Evolutionary conservation across 352 stramenopile species (phyloP).

Genomic region (Pythium guiyangense): DNA sequence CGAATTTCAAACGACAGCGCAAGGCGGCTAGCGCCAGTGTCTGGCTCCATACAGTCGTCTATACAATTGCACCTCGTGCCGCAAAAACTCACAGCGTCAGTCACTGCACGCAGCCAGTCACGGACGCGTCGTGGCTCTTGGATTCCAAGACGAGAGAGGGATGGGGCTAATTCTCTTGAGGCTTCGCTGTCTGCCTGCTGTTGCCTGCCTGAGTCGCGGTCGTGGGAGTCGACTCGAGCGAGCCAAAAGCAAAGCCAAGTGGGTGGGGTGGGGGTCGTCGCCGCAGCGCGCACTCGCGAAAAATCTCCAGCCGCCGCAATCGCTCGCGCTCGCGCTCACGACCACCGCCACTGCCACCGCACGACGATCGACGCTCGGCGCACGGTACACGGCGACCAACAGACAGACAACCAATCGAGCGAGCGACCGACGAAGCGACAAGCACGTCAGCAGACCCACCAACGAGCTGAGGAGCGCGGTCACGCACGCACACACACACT

Average conservation of each 20-base stretch:
- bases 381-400: no score
- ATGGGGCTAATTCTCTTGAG: neutral
- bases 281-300: constrained; percentile 13
- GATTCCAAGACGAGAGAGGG: neutral
- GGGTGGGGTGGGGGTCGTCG: neutral
- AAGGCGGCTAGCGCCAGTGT: neutral
- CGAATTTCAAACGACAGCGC: constrained; percentile 4
- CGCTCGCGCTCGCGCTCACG: neutral
- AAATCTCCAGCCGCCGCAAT: constrained; percentile 10
- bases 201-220: constrained; percentile 7
- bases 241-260: no score
- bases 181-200: no score
- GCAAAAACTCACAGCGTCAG: no score
- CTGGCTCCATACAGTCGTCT: neutral
- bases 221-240: no score
- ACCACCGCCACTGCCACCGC: no score
- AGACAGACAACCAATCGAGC: no score
- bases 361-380: neutral
- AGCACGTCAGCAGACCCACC: neutral
- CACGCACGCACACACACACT: no score
- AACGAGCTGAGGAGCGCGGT: no score
- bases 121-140: neutral
- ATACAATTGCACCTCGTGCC: no score
- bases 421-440: no score
- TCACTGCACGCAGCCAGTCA: no score